A percentile compares a stretch with the other conserved stretches of the same genome.
phyloP scores from a whole-genome alignment of 305 asterid species.

The Ilex paraguariensis region DNA sequence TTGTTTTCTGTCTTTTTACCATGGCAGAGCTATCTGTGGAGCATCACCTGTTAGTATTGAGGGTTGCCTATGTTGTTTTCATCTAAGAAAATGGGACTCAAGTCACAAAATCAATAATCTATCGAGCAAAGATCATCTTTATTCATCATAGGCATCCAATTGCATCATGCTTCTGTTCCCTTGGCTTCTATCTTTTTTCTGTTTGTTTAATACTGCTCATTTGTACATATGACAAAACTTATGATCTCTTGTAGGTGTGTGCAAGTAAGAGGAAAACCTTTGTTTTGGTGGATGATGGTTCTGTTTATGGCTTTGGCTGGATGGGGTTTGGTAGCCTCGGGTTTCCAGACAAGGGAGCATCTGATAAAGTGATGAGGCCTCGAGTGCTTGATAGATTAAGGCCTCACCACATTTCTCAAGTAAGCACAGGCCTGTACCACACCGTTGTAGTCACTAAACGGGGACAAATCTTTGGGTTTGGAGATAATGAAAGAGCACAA shows the following conservation, averaged over 20 bases:
- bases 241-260: constrained; percentile 45
- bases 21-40: too few species aligned
- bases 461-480: constrained; percentile 64
- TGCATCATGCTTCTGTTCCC: too few species aligned
- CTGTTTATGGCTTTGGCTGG: constrained; percentile 76
- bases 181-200: too few species aligned
- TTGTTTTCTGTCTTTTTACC: too few species aligned
- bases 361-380: constrained; percentile 58
- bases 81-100: too few species aligned
- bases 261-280: constrained; percentile 84
- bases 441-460: constrained; percentile 54
- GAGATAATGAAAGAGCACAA: constrained; percentile 86
- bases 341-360: constrained; percentile 26
- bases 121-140: too few species aligned
- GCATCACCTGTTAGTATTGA: too few species aligned
- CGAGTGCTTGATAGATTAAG: constrained; percentile 57
- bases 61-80: too few species aligned
- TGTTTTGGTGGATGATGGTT: constrained; percentile 63
- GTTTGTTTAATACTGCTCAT: neutral
- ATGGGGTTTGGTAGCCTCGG: constrained; percentile 87
- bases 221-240: neutral
- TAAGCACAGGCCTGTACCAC: constrained; percentile 84
- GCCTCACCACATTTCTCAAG: constrained; percentile 59
- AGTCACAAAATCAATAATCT: too few species aligned
- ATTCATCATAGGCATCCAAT: too few species aligned